Conservation (phyloP, 1,139 yeast genomes). For the Eremothecium coryli region DNA sequence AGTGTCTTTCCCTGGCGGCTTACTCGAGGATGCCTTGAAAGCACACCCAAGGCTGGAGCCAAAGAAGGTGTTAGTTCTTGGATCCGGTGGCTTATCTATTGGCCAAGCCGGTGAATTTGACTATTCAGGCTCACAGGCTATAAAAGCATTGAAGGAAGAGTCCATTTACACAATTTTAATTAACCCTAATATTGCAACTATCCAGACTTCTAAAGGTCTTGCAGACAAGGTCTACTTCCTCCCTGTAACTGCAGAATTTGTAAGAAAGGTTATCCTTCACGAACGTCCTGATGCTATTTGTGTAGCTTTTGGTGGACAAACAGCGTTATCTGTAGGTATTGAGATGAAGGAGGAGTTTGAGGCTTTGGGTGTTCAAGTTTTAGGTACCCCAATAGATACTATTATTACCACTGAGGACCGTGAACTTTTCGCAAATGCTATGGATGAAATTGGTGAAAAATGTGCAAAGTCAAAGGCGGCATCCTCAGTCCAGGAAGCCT, state of each 20-base stretch:
- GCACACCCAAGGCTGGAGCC: conserved; percentile 71
- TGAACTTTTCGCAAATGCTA: conserved; percentile 86
- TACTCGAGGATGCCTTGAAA: conserved; percentile 58
- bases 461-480: conserved; percentile 93
- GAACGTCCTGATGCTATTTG: conserved; percentile 97
- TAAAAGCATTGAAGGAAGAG: conserved; percentile 92
- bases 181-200: conserved; percentile 97
- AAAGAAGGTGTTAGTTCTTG: conserved; percentile 90
- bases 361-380: conserved; percentile 80
- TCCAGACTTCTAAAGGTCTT: conserved; percentile 94
- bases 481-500: conserved; percentile 66
- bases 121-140: conserved; percentile 93
- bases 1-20: conserved; percentile 88
- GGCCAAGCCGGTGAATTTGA: conserved; percentile 99
- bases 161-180: conserved; percentile 92
- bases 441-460: conserved; percentile 90
- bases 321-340: conserved; percentile 93
- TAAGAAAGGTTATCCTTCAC: conserved; percentile 84
- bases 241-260: conserved; percentile 94
- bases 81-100: conserved; percentile 97
- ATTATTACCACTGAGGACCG: conserved; percentile 96
- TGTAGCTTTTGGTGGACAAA: conserved; percentile 97
- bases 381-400: conserved; percentile 95
- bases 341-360: conserved; percentile 92
- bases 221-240: conserved; percentile 97